phyloP scores from a whole-genome alignment of 106 monocot species.

The Dactylorhiza incarnata region DNA sequence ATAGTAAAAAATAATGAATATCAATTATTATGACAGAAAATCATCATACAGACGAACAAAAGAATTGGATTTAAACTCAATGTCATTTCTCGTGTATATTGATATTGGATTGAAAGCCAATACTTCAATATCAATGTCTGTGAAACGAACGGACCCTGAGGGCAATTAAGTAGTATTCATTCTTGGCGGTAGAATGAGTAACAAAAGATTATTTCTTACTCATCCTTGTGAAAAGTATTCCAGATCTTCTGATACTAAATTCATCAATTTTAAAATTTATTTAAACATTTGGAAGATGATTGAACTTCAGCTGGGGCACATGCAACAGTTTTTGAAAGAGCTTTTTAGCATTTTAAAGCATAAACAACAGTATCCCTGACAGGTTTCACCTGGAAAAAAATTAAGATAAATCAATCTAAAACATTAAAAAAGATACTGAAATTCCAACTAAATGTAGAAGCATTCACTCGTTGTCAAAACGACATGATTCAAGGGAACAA shows the following conservation, averaged over 20 bases:
- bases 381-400: constrained; percentile 89
- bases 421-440: background rate
- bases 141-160: no score
- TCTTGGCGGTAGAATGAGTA: no score
- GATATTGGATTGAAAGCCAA: no score
- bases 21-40: no score
- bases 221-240: background rate
- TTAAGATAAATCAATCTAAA: background rate
- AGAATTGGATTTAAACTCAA: no score
- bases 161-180: no score
- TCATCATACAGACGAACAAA: no score
- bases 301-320: constrained; percentile 61
- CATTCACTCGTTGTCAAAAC: constrained; percentile 70
- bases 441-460: background rate
- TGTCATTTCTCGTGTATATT: no score
- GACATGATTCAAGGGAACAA: constrained; percentile 65
- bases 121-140: no score
- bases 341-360: constrained; percentile 83
- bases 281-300: constrained; percentile 74
- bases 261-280: background rate
- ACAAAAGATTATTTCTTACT: no score
- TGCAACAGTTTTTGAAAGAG: constrained; percentile 40
- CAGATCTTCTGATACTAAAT: background rate
- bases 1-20: no score
- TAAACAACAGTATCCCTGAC: constrained; percentile 75